Evolutionary conservation across 306 rosid species (phyloP), one percentile per base, ranked within the genome.

Genomic region (Glycyrrhiza uralensis): DNA sequence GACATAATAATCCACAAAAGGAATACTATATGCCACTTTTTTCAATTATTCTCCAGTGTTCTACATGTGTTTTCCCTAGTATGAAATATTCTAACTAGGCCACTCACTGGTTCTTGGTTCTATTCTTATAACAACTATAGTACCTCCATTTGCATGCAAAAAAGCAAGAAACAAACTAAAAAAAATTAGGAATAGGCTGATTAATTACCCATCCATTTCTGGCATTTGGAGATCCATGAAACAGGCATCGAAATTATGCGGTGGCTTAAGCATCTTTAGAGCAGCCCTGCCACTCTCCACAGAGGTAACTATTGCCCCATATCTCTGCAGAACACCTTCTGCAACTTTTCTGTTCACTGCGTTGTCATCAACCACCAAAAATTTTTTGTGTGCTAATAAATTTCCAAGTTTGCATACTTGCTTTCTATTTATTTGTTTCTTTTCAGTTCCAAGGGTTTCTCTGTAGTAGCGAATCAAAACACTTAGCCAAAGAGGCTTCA

Each of bases 201-300:
- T 57, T 47, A 69, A 41, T 83, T 94, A 94, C 98, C 98, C 98
- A n/a, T 94, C 92, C 97, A 94, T 94, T 86, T 89, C 96, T 20
- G 97, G 98, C 98, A 94, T 94, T 71, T 89, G 98, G 86, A 94
- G 95, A 87, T 94, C 98, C 98, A 94, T 94, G 87, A 94, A 94
- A 81, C 98, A 94, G 50, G 92, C 96, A 73, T 87, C 83, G 44
- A 91, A 89, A 75, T 22, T 59, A 77, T 94, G 98, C 1, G 98
- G 98, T 52, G 87, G 96, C 63, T 84, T 66, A 35, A 94, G 96
- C 85, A 71, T 59, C 30, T 79, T 65, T 23, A 94, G 67, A 47
- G 98, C 98, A 68, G 72, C 82, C 78, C 28, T 82, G 52, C 98
- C 98, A 47, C 91, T 82, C 23, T 89, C 92, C 32, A 91, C 96